A percentile compares a stretch with the other conserved stretches of the same genome.
phyloP scores from a whole-genome alignment of 1,284 basidiomycete genomes.

The Lentinula novae-zelandiae region DNA sequence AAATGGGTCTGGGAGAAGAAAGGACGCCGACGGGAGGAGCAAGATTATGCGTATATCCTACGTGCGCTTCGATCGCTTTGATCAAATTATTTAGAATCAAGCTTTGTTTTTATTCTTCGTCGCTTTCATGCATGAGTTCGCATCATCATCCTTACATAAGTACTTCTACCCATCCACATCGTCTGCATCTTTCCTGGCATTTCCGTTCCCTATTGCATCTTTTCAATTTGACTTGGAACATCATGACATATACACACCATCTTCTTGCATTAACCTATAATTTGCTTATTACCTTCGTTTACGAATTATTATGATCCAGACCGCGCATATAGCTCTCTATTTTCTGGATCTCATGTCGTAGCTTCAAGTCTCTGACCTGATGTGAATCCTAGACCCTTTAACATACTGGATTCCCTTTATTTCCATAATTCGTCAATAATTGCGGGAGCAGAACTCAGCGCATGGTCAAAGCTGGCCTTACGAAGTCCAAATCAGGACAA shows the following conservation, averaged over 20 bases:
- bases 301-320: not conserved
- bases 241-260: not conserved
- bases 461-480: no score
- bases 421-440: no score
- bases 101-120: not conserved
- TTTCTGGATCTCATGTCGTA: not conserved
- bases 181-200: not conserved
- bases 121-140: not conserved
- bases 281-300: not conserved
- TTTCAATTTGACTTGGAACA: not conserved
- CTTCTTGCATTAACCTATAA: not conserved
- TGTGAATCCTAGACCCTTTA: not conserved
- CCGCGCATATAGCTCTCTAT: not conserved
- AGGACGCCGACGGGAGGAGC: conserved; percentile 30
- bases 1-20: conserved; percentile 36
- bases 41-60: conserved; percentile 26
- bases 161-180: not conserved
- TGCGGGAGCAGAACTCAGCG: no score
- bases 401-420: not conserved
- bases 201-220: not conserved
- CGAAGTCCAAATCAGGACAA: no score
- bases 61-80: conserved; percentile 11
- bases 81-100: not conserved
- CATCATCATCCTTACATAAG: not conserved
- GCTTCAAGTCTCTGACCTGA: not conserved